Base-by-base conservation (phyloP, 805 yeast species). In the Kuraishia floccosa region DNA sequence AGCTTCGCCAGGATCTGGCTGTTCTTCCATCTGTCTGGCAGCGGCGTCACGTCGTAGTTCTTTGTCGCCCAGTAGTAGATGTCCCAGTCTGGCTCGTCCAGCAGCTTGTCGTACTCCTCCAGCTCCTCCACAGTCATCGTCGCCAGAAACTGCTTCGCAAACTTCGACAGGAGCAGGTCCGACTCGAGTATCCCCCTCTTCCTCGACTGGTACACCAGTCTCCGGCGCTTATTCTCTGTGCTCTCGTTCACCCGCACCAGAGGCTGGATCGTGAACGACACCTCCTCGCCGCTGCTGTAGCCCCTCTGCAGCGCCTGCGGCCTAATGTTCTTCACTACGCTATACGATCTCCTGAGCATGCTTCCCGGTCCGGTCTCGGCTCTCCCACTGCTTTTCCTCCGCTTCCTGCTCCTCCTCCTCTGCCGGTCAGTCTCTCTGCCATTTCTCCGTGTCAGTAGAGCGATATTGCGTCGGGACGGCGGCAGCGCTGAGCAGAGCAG, bases 1-100 rank as follows among this genome's bases (percentile, higher is more conserved):
- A 89, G 60, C 56, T 65, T 49, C 33, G 50, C 49, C 60, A 89
- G 63, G 24, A 89, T 60, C 42, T 67, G 58, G 9, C 82, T 72
- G 35, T 78, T 49, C 49, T 75, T 65, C 95, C 95, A 91, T 48
- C 71, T 70, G 25, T 81, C 85, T 11, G 97, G 96, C 39, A 89
- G 63, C 10, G 94, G 94, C 28, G 87, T 82, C 13, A 82, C 74
- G 22, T 72, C 75, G 45, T 59, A 82, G 52, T 87, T 84, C 41
- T 71, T 72, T 2, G 96, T 85, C 17, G 94, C 94, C 98, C 98
- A 89, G 60, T 91, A 91, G 55, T 84, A 91, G 37, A 91, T 87
- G 54, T 91, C 98, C 98, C 98, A 91, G 55, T 91, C 98, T n/a
- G 89, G 72, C 55, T 89, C 94, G 53, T 91, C 94, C 49, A 91